These are phyloP conservation scores for Thielaviopsis cerberus DNA, from an alignment of 2,329 filamentous ascomycete species.

Conservation along the genomic window DNA sequence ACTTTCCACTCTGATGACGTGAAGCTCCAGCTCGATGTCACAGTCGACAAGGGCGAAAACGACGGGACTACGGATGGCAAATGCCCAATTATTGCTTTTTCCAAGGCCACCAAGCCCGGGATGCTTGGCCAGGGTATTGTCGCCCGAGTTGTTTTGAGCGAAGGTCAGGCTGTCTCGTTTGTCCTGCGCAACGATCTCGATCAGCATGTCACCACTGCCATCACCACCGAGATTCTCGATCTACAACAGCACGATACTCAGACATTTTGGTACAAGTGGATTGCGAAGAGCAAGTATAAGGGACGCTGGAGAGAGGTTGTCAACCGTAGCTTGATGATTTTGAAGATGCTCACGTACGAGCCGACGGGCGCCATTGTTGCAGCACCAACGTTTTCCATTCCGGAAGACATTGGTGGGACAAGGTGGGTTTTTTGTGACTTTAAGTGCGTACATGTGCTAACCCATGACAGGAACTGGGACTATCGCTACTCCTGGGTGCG, in stretches of 20 bases:
- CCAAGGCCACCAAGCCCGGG: conserved; percentile 30
- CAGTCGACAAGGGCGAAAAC: conserved; percentile 39
- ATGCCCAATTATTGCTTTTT: conserved; percentile 36
- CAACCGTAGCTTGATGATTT: conserved; percentile 48
- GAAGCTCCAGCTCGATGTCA: conserved; percentile 49
- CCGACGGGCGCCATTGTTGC: conserved; percentile 63
- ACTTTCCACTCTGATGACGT: conserved; percentile 41
- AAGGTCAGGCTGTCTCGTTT: conserved; percentile 52
- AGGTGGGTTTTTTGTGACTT: conserved; percentile 18
- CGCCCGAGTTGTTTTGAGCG: conserved; percentile 38
- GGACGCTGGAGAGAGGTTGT: conserved; percentile 59
- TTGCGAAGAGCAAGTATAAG: conserved; percentile 49
- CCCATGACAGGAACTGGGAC: conserved; percentile 41
- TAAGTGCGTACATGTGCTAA: neutral
- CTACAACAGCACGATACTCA: conserved; percentile 50
- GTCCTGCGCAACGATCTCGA: conserved; percentile 44
- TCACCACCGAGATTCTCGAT: conserved; percentile 40
- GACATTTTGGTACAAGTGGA: conserved; percentile 56
- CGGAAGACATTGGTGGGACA: conserved; percentile 51
- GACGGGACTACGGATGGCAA: conserved; percentile 19
- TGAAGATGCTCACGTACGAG: conserved; percentile 62
- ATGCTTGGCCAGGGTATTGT: conserved; percentile 45
- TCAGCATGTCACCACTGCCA: conserved; percentile 36
- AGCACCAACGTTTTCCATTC: conserved; percentile 58
- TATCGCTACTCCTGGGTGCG: conserved; percentile 65